These are phyloP conservation scores for Pseudohalonectria lignicola DNA, from an alignment of 2,329 filamentous ascomycete species.

Conservation along the genomic window DNA sequence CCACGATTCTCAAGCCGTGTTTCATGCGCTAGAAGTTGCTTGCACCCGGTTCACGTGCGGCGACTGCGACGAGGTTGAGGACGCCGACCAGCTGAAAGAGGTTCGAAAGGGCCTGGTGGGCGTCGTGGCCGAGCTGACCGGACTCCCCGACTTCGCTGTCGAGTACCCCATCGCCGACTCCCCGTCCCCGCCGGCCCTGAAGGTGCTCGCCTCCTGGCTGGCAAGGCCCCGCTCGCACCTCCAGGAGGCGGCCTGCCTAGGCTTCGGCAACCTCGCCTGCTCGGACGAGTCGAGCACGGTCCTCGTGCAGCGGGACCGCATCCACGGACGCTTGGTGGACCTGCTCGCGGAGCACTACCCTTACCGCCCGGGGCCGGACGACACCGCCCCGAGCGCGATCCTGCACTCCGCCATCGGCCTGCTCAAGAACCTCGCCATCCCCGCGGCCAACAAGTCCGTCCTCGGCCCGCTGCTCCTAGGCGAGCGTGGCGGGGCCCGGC, in stretches of 20 bases:
- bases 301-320: conserved; percentile 34
- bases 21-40: conserved; percentile 15
- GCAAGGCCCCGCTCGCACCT: not conserved
- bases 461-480: conserved; percentile 36
- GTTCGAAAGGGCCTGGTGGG: conserved; percentile 39
- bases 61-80: conserved; percentile 31
- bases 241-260: conserved; percentile 45
- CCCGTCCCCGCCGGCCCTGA: not conserved
- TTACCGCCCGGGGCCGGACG: conserved; percentile 15
- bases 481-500: not conserved
- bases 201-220: not conserved
- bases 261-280: conserved; percentile 50
- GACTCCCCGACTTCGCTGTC: conserved; percentile 25
- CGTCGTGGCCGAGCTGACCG: conserved; percentile 35
- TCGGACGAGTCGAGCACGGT: conserved; percentile 41
- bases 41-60: conserved; percentile 26
- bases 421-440: conserved; percentile 54
- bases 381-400: conserved; percentile 19
- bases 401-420: conserved; percentile 48
- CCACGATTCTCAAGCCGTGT: not conserved
- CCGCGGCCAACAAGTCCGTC: conserved; percentile 37
- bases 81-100: conserved; percentile 32
- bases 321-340: conserved; percentile 30
- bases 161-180: conserved; percentile 18
- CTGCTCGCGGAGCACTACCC: conserved; percentile 27